These are phyloP conservation scores for Paraconiothyrium brasiliense DNA, from an alignment of 2,329 filamentous ascomycete genomes.

Conservation along the genomic window DNA sequence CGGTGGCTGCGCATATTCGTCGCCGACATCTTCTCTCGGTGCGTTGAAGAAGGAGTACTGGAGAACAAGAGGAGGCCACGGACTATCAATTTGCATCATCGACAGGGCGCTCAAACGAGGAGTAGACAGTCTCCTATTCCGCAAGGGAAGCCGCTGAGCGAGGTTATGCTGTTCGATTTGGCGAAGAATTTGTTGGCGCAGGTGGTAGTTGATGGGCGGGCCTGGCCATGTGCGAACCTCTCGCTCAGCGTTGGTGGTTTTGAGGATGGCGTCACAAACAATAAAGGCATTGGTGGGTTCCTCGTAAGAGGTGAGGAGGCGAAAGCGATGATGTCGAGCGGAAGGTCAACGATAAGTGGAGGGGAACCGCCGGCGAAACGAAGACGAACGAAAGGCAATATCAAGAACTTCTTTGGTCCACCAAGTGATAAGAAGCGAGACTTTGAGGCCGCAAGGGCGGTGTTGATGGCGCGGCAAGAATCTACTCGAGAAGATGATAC, in stretches of 20 bases:
- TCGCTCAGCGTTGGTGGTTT: conserved; percentile 91
- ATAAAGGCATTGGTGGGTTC: conserved; percentile 86
- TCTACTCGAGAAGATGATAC: conserved; percentile 37
- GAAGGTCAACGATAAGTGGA: conserved; percentile 18
- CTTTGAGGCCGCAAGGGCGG: conserved; percentile 44
- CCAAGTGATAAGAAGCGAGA: conserved; percentile 43
- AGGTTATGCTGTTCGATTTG: conserved; percentile 76
- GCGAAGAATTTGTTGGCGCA: conserved; percentile 81
- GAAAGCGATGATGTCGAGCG: conserved; percentile 53
- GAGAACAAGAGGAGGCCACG: conserved; percentile 88
- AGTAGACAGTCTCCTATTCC: conserved; percentile 82
- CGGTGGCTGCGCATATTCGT: conserved; percentile 92
- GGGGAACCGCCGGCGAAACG: conserved; percentile 42
- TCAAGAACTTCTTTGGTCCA: conserved; percentile 48
- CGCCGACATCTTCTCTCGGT: conserved; percentile 87
- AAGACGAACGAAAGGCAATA: conserved; percentile 46
- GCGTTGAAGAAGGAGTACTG: conserved; percentile 89
- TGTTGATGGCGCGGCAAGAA: conserved; percentile 40
- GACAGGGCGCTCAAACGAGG: conserved; percentile 75
- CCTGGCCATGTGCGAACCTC: conserved; percentile 93
- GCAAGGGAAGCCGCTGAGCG: conserved; percentile 75
- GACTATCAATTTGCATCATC: conserved; percentile 84
- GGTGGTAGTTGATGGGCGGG: conserved; percentile 77
- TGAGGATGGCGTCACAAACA: conserved; percentile 84
- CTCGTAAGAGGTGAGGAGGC: conserved; percentile 73